phyloP scores from a whole-genome alignment of 2,329 filamentous ascomycete genomes.

The Nothomitra cinnamomea region DNA sequence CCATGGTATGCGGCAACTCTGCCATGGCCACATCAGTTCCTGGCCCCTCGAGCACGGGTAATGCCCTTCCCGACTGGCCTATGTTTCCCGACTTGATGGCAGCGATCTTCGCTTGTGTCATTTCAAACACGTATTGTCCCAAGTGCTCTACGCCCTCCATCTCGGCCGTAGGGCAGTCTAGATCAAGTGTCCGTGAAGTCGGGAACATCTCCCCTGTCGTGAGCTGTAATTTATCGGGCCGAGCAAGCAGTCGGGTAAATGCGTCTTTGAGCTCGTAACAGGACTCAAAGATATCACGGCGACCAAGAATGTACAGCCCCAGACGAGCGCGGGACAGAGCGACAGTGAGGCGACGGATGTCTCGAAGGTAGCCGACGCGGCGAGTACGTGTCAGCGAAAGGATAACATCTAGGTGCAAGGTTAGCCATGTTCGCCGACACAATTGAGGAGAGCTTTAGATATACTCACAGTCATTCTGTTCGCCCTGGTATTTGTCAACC shows the following conservation, averaged over 20 bases:
- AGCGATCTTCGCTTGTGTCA: conserved; percentile 61
- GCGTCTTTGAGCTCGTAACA: conserved; percentile 78
- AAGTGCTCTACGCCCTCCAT: conserved; percentile 92
- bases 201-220: conserved; percentile 80
- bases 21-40: conserved; percentile 15
- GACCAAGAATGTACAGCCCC: conserved; percentile 81
- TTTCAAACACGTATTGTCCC: conserved; percentile 91
- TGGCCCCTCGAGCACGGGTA: conserved; percentile 11
- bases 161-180: conserved; percentile 33
- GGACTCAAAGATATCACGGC: conserved; percentile 72
- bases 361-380: conserved; percentile 78
- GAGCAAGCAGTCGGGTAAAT: conserved; percentile 59
- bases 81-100: conserved; percentile 31
- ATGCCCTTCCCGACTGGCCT: conserved; percentile 8
- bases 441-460: not conserved
- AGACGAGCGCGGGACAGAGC: conserved; percentile 83
- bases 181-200: conserved; percentile 37
- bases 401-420: conserved; percentile 54
- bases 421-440: not conserved
- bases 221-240: conserved; percentile 67
- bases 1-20: not conserved
- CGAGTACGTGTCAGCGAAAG: conserved; percentile 82
- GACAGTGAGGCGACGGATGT: conserved; percentile 84
- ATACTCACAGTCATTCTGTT: conserved; percentile 94
- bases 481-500: conserved; percentile 96